Conservation (phyloP, 23 red algal species). For the Agarophyton chilense region DNA sequence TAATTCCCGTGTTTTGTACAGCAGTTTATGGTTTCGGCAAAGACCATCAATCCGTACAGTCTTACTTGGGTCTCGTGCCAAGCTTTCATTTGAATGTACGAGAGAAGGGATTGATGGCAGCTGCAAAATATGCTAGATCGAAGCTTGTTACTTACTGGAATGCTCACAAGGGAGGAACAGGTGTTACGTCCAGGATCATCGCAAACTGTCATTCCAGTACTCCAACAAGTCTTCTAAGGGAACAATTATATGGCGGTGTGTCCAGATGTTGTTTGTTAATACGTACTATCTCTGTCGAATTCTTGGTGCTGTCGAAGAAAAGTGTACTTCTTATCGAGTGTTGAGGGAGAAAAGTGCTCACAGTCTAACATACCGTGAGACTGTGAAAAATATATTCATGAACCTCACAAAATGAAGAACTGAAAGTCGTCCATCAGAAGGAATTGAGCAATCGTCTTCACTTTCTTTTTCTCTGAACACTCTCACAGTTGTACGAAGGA, state of each 20-base stretch:
- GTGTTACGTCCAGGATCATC: slow-evolving; percentile 15
- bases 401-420: too few species aligned
- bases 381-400: too few species aligned
- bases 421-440: too few species aligned
- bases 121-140: slow-evolving; percentile 3
- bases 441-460: too few species aligned
- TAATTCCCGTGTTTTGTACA: neutral
- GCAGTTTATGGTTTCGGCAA: slow-evolving; percentile 31
- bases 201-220: neutral
- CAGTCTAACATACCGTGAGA: neutral
- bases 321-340: neutral
- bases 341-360: neutral
- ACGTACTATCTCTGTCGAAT: neutral
- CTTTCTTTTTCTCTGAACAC: too few species aligned
- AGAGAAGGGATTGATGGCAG: neutral
- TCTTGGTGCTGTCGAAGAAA: neutral
- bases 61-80: neutral
- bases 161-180: slow-evolving; percentile 24
- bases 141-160: slow-evolving; percentile 21
- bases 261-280: slow-evolving; percentile 16
- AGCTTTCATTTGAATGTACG: neutral
- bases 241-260: slow-evolving; percentile 25
- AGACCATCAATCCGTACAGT: neutral
- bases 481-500: too few species aligned
- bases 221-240: neutral